Evolutionary conservation across 2,329 filamentous ascomycete genomes (phyloP).

Genomic region (Claviceps spartinae): DNA sequence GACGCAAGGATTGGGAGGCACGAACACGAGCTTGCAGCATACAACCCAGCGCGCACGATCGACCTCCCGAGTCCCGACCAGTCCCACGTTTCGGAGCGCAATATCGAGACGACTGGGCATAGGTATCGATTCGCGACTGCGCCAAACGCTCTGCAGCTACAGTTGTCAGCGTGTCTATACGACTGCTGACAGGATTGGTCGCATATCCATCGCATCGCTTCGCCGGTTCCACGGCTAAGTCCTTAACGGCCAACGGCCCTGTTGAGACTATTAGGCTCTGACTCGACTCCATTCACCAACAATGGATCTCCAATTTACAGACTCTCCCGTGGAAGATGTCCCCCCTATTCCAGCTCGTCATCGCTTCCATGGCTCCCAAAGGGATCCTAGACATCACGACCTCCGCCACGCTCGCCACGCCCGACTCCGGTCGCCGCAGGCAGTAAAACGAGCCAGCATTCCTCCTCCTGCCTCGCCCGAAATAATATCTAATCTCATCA

Average conservation of each 20-base stretch:
- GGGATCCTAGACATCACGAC: constrained; percentile 1
- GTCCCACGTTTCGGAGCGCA: neutral
- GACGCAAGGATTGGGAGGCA: neutral
- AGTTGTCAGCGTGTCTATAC: neutral
- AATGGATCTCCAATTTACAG: constrained; percentile 14
- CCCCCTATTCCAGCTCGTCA: constrained; percentile 20
- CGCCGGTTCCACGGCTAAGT: neutral
- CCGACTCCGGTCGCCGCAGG: constrained; percentile 7
- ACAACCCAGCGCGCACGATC: neutral
- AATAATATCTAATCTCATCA: constrained; percentile 57
- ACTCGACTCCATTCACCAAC: neutral
- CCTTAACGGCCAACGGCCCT: neutral
- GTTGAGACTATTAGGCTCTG: neutral
- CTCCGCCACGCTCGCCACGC: constrained; percentile 5
- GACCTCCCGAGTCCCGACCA: neutral
- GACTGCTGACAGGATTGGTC: neutral
- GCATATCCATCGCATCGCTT: neutral
- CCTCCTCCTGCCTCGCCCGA: constrained; percentile 46
- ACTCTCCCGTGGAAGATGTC: constrained; percentile 8
- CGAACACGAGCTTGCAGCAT: neutral
- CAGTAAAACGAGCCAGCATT: constrained; percentile 8
- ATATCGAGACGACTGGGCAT: neutral
- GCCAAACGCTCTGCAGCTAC: neutral
- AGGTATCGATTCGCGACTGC: neutral
- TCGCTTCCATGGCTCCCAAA: neutral